Evolutionary conservation across 2,329 filamentous ascomycete genomes (phyloP), one percentile per base, ranked within the genome.

Genomic region (Anthostomella pinea): DNA sequence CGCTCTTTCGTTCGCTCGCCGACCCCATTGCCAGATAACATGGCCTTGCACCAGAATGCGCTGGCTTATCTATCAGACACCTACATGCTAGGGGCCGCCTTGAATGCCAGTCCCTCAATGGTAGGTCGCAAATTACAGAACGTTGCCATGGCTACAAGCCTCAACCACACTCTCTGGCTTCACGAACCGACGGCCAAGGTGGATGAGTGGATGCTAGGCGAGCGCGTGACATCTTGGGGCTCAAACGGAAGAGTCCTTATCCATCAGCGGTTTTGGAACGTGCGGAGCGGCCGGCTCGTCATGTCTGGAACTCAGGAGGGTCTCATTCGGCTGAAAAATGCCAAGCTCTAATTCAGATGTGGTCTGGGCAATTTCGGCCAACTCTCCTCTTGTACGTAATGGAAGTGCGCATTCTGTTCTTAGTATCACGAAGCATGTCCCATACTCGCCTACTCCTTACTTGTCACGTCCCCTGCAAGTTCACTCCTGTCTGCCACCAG

Each of bases 211-310:
- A 30, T 48, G 30, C 33, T 35, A 10, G 35, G 27, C 14, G 46
- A 43, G 27, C 34, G 46, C 7, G 31, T 33, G 14, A 45, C 45
- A 8, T 27, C 30, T 4, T 48, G 42, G 41, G 47, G 36, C 15
- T 37, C 35, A n/a, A 34, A 48, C 23, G 41, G 46, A 6, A 40
- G 46, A 14, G 36, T 45, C 2, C 33, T 47, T 14, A 24, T 49
- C 5, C 39, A 45, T 15, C 44, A 43, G 30, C 32, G 33, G 2
- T 22, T 41, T 14, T 47, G 44, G 46, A 28, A 37, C 13, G 13
- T 30, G 24, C 18, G 28, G n/a, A 36, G 30, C 15, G 43, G 46
- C 2, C 30, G 36, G 3, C 34, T 49, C 13, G 37, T 45, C 15
- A 26, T 47, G 32, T 21, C 35, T 4, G 35, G 38, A 7, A 24